Conservation (phyloP, 2,329 filamentous ascomycete species). For the Hysterium pulicare region DNA sequence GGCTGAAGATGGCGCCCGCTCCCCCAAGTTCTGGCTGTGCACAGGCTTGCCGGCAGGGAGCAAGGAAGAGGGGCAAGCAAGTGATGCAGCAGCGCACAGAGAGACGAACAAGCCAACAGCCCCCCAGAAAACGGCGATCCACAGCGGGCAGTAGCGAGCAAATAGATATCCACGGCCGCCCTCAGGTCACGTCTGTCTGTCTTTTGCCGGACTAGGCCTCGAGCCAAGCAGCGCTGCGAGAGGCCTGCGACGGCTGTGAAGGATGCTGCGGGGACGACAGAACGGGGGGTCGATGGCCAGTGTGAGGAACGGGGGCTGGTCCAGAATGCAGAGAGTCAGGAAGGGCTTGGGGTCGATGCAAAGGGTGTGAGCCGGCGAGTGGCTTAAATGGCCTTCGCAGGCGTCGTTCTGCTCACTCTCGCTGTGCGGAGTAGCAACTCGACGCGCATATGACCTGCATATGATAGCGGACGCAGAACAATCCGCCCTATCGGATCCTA, state of each 20-base stretch:
- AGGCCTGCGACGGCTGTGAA: neutral
- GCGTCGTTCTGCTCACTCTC: neutral
- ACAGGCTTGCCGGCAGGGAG: constrained; percentile 1
- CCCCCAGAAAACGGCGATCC: constrained; percentile 3
- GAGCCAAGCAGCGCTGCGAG: neutral
- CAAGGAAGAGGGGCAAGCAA: constrained; percentile 1
- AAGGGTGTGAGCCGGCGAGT: neutral
- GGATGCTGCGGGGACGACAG: too few species aligned
- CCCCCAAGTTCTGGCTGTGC: neutral
- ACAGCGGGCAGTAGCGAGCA: constrained; percentile 5
- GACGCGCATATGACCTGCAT: constrained; percentile 6
- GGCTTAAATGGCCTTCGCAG: neutral
- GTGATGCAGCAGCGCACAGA: constrained; percentile 1
- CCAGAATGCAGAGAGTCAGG: too few species aligned
- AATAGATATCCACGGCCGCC: neutral
- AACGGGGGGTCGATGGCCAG: neutral
- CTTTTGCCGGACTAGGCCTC: neutral
- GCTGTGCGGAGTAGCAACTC: neutral
- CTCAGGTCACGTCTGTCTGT: neutral
- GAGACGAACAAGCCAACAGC: neutral
- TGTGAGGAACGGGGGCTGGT: neutral
- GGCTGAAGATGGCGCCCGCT: neutral
- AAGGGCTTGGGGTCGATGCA: neutral
- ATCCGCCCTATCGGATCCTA: neutral
- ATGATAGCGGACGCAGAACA: constrained; percentile 1